These are phyloP conservation scores for Plasmodium berghei DNA, from an alignment of 169 alveolate species.

Conservation along the genomic window DNA sequence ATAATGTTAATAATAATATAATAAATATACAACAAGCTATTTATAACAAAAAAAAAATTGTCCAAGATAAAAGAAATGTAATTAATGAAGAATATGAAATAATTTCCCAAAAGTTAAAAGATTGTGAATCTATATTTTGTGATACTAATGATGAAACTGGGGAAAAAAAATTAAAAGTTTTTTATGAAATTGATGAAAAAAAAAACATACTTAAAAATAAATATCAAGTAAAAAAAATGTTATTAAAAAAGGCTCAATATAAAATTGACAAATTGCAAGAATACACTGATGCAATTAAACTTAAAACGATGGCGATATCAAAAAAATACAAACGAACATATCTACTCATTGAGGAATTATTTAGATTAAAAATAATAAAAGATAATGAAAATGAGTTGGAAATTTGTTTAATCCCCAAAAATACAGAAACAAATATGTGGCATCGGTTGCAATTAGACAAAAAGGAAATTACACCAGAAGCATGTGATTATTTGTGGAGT, in stretches of 20 bases:
- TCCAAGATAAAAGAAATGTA: slow-evolving; percentile 55
- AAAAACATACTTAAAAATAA: slow-evolving; percentile 37
- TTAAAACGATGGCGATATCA: slow-evolving; percentile 49
- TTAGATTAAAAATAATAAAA: slow-evolving; percentile 53
- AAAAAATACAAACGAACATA: slow-evolving; percentile 42
- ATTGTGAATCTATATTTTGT: slow-evolving; percentile 66
- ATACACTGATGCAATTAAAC: slow-evolving; percentile 46
- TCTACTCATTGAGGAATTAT: slow-evolving; percentile 50
- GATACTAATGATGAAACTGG: slow-evolving; percentile 59
- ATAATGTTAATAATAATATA: slow-evolving; percentile 39
- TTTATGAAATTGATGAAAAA: slow-evolving; percentile 70
- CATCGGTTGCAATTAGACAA: slow-evolving; percentile 55
- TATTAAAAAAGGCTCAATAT: slow-evolving; percentile 40
- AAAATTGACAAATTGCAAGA: slow-evolving; percentile 63
- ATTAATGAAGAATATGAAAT: slow-evolving; percentile 67
- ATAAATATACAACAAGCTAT: slow-evolving; percentile 27
- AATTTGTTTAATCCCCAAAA: slow-evolving; percentile 66
- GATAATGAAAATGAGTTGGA: slow-evolving; percentile 49
- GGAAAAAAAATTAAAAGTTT: slow-evolving; percentile 48
- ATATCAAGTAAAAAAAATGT: slow-evolving; percentile 62
- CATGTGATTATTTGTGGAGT: slow-evolving; percentile 64
- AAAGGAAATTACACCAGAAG: slow-evolving; percentile 58
- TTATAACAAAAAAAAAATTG: slow-evolving; percentile 39
- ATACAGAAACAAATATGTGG: slow-evolving; percentile 71
- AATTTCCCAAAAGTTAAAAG: slow-evolving; percentile 49